Base-by-base conservation (phyloP, 371 early-diverging fungal genomes). In the Mucor indicus region DNA sequence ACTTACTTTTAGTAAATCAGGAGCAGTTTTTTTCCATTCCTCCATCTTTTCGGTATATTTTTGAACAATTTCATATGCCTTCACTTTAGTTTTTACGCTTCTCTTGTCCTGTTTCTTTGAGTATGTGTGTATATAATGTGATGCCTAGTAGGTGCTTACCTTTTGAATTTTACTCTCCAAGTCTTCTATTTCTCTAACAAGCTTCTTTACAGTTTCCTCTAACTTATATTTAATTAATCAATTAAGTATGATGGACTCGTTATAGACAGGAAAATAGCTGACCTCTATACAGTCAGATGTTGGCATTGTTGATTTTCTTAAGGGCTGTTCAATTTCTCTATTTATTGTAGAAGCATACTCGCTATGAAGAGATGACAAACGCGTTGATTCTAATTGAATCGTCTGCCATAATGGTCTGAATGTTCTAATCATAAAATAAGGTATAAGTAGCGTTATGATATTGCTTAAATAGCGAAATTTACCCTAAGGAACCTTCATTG, bases 91-190 rank as follows among this genome's bases (percentile, higher is more conserved):
- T 20, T 69, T 71, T 13, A 64, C 53, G 12, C 62, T 60, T 44
- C 65, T 76, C 27, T 72, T 69, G 44, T 75, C 69, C 62, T 64
- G n/a, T n/a, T n/a, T n/a, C n/a, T n/a, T n/a, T n/a, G n/a, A n/a
- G n/a, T n/a, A n/a, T n/a, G n/a, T n/a, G n/a, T n/a, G n/a, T n/a
- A n/a, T n/a, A n/a, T n/a, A n/a, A n/a, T n/a, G n/a, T n/a, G n/a
- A n/a, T n/a, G n/a, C n/a, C n/a, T n/a, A n/a, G n/a, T n/a, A n/a
- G n/a, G n/a, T n/a, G n/a, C n/a, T n/a, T n/a, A n/a, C n/a, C n/a
- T n/a, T 36, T 31, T 57, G 48, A 21, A 52, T 52, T 10, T 29
- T 52, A 3, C 2, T 15, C 16, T 58, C 58, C 11, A 58, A 31
- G n/a, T 58, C 43, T 10, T 56, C 50, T 61, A 64, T 39, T 61